A percentile compares a stretch with the other conserved stretches of the same genome.
phyloP scores from a whole-genome alignment of 495 filamentous ascomycete genomes.

The Rhizodiscina lignyota region DNA sequence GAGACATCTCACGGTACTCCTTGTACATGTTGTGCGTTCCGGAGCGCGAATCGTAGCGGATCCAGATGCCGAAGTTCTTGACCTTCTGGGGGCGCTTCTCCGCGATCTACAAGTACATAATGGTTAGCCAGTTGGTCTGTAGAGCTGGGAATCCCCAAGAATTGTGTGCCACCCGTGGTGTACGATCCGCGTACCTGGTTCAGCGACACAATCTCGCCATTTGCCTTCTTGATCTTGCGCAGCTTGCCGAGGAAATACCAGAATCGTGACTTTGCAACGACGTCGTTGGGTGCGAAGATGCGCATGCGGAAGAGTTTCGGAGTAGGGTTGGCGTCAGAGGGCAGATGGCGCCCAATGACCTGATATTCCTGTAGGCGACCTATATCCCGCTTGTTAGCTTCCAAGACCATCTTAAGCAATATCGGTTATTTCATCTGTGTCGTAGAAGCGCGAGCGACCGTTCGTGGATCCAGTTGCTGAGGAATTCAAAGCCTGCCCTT shows the following conservation, averaged over 20 bases:
- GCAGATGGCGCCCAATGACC: constrained; percentile 98
- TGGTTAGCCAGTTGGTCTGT: too few relatives aligned
- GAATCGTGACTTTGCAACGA: constrained; percentile 97
- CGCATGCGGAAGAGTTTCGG: constrained; percentile 99
- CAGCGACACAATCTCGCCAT: constrained; percentile 93
- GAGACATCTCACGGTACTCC: constrained; percentile 97
- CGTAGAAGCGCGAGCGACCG: too few relatives aligned
- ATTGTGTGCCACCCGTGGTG: neutral
- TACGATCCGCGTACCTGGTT: constrained; percentile 58
- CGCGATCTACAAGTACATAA: constrained; percentile 49
- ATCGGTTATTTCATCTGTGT: neutral
- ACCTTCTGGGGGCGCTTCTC: constrained; percentile 98
- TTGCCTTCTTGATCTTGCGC: constrained; percentile 99
- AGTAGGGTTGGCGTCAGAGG: constrained; percentile 82
- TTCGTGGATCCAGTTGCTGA: too few relatives aligned
- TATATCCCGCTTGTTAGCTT: constrained; percentile 19
- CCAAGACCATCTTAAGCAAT: constrained; percentile 4
- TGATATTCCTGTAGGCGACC: constrained; percentile 99
- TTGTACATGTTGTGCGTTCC: constrained; percentile 99
- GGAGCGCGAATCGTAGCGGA: constrained; percentile 98
- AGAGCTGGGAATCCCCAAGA: too few relatives aligned
- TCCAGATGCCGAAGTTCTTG: constrained; percentile 99
- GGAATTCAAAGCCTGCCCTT: too few relatives aligned
- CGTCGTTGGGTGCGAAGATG: constrained; percentile 94
- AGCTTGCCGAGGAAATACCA: constrained; percentile 99